These are phyloP conservation scores for Solanum okadae DNA, from an alignment of 257 asterid genomes.

Conservation along the genomic window DNA sequence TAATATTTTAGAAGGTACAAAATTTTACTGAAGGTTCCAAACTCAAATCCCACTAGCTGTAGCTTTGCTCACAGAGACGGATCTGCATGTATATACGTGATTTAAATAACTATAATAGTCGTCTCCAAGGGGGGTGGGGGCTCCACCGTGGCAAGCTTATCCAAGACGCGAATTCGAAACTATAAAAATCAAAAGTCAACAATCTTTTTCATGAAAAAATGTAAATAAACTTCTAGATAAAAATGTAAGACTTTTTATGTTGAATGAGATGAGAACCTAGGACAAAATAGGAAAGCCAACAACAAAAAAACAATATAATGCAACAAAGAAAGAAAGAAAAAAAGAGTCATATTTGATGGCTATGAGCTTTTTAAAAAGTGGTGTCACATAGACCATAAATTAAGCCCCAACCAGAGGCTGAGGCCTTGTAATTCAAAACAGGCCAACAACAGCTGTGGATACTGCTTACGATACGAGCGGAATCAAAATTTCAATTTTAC, in stretches of 20 bases:
- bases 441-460: not conserved
- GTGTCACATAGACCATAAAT: not conserved
- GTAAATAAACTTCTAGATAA: not conserved
- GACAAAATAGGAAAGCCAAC: not conserved
- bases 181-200: not conserved
- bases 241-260: not conserved
- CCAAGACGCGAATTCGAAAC: not conserved
- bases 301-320: not conserved
- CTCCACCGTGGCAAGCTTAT: too few relatives aligned
- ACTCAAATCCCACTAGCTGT: accelerated
- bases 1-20: not conserved
- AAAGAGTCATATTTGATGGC: not conserved
- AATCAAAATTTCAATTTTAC: not conserved
- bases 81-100: too few relatives aligned
- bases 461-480: not conserved
- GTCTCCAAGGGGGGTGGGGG: too few relatives aligned
- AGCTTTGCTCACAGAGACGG: too few relatives aligned
- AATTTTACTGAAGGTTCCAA: too few relatives aligned
- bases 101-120: too few relatives aligned
- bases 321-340: not conserved
- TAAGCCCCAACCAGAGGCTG: not conserved
- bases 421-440: not conserved
- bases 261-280: not conserved
- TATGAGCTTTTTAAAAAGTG: not conserved
- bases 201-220: not conserved